These are phyloP conservation scores for Gentiana macrophylla DNA, from an alignment of 257 asterid genomes.

Conservation along the genomic window DNA sequence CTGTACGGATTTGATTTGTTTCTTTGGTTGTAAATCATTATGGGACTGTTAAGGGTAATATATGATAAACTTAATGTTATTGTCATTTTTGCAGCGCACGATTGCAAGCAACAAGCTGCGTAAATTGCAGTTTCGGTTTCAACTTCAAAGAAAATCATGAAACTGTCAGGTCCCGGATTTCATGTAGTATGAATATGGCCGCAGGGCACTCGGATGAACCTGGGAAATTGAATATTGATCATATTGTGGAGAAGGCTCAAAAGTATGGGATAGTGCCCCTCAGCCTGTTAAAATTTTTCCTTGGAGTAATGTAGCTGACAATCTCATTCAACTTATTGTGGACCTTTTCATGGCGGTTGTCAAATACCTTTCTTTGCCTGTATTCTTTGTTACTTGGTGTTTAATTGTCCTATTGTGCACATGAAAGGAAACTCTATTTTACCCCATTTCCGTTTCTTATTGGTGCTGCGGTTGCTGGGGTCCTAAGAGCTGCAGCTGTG, in stretches of 20 bases:
- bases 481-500: conserved; percentile 51
- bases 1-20: background rate
- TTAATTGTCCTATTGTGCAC: conserved; percentile 94
- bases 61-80: background rate
- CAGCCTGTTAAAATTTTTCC: conserved; percentile 74
- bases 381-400: conserved; percentile 46
- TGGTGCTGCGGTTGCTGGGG: conserved; percentile 68
- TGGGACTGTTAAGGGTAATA: background rate
- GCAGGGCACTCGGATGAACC: conserved; percentile 52
- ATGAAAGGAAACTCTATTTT: conserved; percentile 65
- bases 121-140: conserved; percentile 22
- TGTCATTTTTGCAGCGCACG: conserved; percentile 25
- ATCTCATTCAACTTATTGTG: conserved; percentile 65
- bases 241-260: conserved; percentile 38
- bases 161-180: conserved; percentile 14
- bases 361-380: conserved; percentile 52
- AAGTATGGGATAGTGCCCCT: conserved; percentile 66
- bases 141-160: conserved; percentile 23
- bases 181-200: conserved; percentile 53
- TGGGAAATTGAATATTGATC: conserved; percentile 24
- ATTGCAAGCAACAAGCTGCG: conserved; percentile 18
- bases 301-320: conserved; percentile 57
- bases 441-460: conserved; percentile 60
- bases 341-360: conserved; percentile 48
- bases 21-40: background rate